These are phyloP conservation scores for Stagonosporopsis cucurbitacearum DNA, from an alignment of 2,329 filamentous ascomycete species.

Conservation along the genomic window DNA sequence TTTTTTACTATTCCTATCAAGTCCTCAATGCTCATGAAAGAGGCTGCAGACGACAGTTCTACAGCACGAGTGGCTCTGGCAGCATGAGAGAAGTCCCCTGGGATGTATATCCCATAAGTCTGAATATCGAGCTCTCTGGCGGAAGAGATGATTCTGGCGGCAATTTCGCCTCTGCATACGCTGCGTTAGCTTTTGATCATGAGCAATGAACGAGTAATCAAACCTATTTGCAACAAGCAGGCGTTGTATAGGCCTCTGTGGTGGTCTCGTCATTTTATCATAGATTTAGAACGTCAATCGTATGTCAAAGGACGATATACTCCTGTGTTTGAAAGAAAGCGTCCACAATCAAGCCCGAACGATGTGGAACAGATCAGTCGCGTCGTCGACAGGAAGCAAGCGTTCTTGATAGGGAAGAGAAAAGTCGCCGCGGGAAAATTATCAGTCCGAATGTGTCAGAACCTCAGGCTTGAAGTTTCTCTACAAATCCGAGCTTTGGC, in stretches of 20 bases:
- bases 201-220: not conserved
- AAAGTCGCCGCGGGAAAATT: not conserved
- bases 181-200: not conserved
- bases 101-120: slow-evolving; percentile 63
- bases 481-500: not conserved
- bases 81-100: slow-evolving; percentile 63
- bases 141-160: slow-evolving; percentile 65
- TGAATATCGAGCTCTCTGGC: slow-evolving; percentile 65
- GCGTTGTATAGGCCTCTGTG: slow-evolving; percentile 53
- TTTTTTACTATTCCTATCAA: slow-evolving; percentile 57
- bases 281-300: not conserved
- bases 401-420: not conserved
- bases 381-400: not conserved
- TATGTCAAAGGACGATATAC: not conserved
- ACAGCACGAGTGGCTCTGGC: slow-evolving; percentile 60
- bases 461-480: not conserved
- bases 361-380: not conserved
- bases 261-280: slow-evolving; percentile 30
- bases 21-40: slow-evolving; percentile 60
- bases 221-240: slow-evolving; percentile 63
- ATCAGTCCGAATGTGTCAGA: too few relatives aligned
- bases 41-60: slow-evolving; percentile 57
- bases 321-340: not conserved
- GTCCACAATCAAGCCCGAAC: not conserved
- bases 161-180: slow-evolving; percentile 65